Base-by-base conservation (phyloP, 257 asterid genomes). In the Jacaranda copaia region DNA sequence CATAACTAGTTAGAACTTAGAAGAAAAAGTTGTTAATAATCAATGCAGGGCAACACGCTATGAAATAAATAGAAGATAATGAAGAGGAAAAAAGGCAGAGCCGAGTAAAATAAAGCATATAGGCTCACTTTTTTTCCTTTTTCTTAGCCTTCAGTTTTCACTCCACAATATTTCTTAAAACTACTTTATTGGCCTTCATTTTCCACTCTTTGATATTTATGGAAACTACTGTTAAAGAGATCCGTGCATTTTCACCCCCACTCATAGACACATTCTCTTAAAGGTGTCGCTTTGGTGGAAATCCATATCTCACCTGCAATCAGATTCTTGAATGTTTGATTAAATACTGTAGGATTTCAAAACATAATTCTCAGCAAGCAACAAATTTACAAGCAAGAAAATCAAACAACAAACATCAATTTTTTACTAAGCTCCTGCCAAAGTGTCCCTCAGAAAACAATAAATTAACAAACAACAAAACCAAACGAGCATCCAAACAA, bases 271-370 rank as follows among this genome's bases (percentile, higher is more conserved):
- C 42, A 14, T 5, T 10, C 8, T 20, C 53, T 67, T 39, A 3
- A 63, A 40, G 49, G 61, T 10, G 51, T 82, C 32, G 52, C n/a
- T 76, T 51, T 56, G 58, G 76, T 51, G 52, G 68, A 46, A 39
- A 69, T 76, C 43, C 32, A 11, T 46, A 68, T 78, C 77, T 46
- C n/a, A n/a, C n/a, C n/a, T 8, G n/a, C 80, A 56, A 62, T 63
- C 66, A 42, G 32, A 62, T 58, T 74, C 61, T 39, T 18, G 40
- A 63, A 72, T 59, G 48, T 18, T 35, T 43, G 20, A 59, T 39
- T 16, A 35, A 39, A 39, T 75, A 36, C 59, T 25, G 9, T 6
- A 49, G 69, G 51, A 60, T 35, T 60, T 16, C 40, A 68, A 14
- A 20, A 10, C 12, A 45, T 78, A 70, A 52, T 71, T 61, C 71